Conservation (phyloP, 1,284 basidiomycete species). For the Leccinum pachyderme region DNA sequence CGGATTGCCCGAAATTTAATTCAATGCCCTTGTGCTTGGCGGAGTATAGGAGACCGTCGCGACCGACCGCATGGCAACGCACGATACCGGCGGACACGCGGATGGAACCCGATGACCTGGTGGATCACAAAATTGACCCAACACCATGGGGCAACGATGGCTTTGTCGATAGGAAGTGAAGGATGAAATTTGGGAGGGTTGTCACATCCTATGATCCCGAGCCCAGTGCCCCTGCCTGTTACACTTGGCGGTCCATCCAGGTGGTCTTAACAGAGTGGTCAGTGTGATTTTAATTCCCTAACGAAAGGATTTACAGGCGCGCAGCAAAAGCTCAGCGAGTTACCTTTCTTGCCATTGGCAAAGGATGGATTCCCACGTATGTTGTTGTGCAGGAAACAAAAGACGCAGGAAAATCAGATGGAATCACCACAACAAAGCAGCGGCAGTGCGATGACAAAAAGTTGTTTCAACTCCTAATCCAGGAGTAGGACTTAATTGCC, state of each 20-base stretch:
- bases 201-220: background rate
- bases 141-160: too few species aligned
- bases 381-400: background rate
- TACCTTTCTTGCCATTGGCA: background rate
- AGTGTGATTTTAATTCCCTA: background rate
- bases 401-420: background rate
- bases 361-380: background rate
- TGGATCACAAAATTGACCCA: too few species aligned
- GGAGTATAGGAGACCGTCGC: too few species aligned
- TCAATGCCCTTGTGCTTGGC: too few species aligned
- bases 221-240: background rate
- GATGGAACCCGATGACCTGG: too few species aligned
- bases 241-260: background rate
- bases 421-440: slow-evolving; percentile 1
- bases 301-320: background rate
- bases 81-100: too few species aligned
- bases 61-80: too few species aligned
- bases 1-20: background rate
- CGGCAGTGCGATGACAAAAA: background rate
- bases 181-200: too few species aligned
- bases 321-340: background rate
- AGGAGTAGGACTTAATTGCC: background rate
- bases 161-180: too few species aligned
- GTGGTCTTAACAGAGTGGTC: background rate
- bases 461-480: background rate